phyloP scores from a whole-genome alignment of 2,329 filamentous ascomycete genomes.

The Ceratocystis destructans region DNA sequence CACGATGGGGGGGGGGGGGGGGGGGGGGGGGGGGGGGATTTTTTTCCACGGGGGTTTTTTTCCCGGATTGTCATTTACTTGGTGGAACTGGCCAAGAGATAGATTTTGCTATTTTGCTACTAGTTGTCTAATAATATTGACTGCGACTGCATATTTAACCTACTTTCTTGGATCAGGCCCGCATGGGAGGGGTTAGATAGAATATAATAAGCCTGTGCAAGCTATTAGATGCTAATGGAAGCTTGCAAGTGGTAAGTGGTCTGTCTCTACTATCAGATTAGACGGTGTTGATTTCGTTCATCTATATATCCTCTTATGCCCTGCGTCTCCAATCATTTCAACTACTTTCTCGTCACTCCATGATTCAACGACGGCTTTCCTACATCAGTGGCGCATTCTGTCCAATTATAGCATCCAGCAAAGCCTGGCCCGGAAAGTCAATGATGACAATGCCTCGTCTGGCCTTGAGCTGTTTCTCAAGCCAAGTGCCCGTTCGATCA shows the following conservation, averaged over 20 bases:
- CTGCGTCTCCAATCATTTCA: neutral
- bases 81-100: neutral
- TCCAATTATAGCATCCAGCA: slow-evolving; percentile 31
- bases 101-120: neutral
- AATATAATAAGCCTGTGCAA: neutral
- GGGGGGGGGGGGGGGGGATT: neutral
- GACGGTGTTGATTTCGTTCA: neutral
- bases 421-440: slow-evolving; percentile 34
- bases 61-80: neutral
- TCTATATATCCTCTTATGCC: neutral
- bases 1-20: neutral
- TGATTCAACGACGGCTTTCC: neutral
- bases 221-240: neutral
- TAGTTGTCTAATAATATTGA: neutral
- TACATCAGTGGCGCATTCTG: slow-evolving; percentile 28
- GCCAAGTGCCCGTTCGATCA: slow-evolving; percentile 35
- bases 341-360: neutral
- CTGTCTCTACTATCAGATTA: neutral
- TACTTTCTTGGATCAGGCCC: neutral
- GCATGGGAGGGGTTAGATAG: too few relatives aligned
- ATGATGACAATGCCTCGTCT: slow-evolving; percentile 35
- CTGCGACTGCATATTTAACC: neutral
- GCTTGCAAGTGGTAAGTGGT: neutral
- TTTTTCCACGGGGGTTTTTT: neutral
- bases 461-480: slow-evolving; percentile 25